Base-by-base conservation (phyloP, 441 rosid species). In the Biscutella laevigata region DNA sequence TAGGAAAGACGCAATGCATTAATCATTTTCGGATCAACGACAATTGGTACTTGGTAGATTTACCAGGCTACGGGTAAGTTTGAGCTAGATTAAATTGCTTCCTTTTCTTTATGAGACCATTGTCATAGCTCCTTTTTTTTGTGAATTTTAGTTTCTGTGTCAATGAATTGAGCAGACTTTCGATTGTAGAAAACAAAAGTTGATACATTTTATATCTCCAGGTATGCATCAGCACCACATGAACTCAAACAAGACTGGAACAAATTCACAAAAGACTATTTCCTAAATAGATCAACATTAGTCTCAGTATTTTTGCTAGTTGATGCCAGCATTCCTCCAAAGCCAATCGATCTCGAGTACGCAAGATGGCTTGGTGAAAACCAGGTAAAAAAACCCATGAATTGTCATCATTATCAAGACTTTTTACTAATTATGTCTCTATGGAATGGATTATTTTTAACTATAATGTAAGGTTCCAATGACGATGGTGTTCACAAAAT, bases 291-390 rank as follows among this genome's bases (percentile, higher is more conserved):
- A 7, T 76, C 94, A 55, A 74, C 92, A 0, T 62, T 90, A 60
- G 92, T 84, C 60, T 82, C 88, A 2, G 95, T 86, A 4, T 86
- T 90, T 76, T 83, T 90, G 60, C 95, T 90, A 28, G 71, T 86
- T 48, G 98, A 90, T 74, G 95, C 95, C 29, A 84, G 95, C 67
- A 90, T 90, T 64, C 88, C 98, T 55, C 77, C 76, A 2, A 90
- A 90, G 80, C 63, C 67, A 22, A 84, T 90, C 5, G 98, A 90
- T 71, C 92, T 89, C 7, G 94, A 86, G n/a, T 90, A 84, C 68
- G 95, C 95, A 14, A 84, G 92, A 53, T 90, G 98, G 98, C 82
- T 90, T 61, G 95, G 95, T 48, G 78, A 84, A 71, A 84, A 90
- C 71, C 86, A 82, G 97, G 95, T 82, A 71, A 33, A 4, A 7